Evolutionary conservation across 768 basidiomycete species (phyloP), one percentile per base, ranked within the genome.

Genomic region (Asterophora parasitica): DNA sequence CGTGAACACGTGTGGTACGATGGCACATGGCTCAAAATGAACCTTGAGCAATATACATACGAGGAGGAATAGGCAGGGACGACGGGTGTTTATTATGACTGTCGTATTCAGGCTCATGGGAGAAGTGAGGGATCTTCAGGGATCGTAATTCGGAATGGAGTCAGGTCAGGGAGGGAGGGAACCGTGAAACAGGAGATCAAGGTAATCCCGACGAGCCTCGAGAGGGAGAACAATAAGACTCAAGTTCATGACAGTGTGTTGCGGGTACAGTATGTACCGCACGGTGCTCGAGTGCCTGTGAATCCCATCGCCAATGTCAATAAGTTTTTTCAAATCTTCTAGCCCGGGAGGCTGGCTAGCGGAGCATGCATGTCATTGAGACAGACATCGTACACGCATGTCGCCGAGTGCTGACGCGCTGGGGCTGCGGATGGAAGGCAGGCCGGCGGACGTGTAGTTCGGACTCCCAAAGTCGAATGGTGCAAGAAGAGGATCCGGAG

Each of bases 391-490:
- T n/a, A n/a, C n/a, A n/a, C n/a, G n/a, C n/a, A n/a, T 4, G 19
- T 42, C 17, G 16, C 7, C 36, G 36, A 37, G 19, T 32, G 42
- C 15, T 52, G 51, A 52, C 46, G 43, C 26, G n/a, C 26, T 40
- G 31, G 34, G 38, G 34, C 7, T 39, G 46, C 51, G 51, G 51
- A 48, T 52, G 38, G 51, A 52, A 52, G 51, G 15, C 13, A 52
- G 51, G 15, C 13, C 20, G 19, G 23, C 16, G 16, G 35, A 20
- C 20, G 23, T 11, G 23, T 26, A 43, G 42, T 19, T 11, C 30
- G 32, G 20, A 23, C 8, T n/a, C 9, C 23, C 26, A 40, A 23
- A 40, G 7, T 27, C 20, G 39, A 26, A 26, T 39, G 38, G 27
- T 5, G 28, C 28, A 10, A 5, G 23, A 4, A 1, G 2, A 26